Percentiles rank a stretch among this genome's conserved stretches.
These are phyloP conservation scores for Termitomyces heimii DNA, from an alignment of 768 basidiomycete genomes.

Conservation along the genomic window DNA sequence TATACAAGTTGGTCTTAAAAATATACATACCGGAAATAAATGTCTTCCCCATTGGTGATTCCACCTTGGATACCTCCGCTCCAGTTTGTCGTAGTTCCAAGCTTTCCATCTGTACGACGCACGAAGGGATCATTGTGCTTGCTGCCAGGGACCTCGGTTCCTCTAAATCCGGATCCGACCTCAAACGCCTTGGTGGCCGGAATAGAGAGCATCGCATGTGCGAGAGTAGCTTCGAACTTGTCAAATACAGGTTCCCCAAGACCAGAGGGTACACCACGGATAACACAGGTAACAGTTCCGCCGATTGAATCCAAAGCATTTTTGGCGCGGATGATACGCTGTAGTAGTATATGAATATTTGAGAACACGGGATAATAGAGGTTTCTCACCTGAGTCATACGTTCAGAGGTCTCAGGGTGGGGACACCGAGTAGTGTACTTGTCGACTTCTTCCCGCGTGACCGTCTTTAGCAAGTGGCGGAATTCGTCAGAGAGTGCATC, in stretches of 20 bases:
- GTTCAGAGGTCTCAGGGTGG: conserved; percentile 79
- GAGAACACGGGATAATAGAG: background rate
- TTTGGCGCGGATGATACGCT: conserved; percentile 95
- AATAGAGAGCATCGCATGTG: conserved; percentile 97
- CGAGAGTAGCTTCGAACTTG: conserved; percentile 94
- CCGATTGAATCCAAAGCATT: conserved; percentile 91
- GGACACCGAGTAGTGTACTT: conserved; percentile 85
- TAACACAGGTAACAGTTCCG: conserved; percentile 96
- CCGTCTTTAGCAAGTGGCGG: conserved; percentile 64
- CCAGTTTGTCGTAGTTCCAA: conserved; percentile 91
- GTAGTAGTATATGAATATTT: background rate
- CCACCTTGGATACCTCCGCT: conserved; percentile 97
- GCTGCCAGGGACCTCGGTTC: conserved; percentile 89
- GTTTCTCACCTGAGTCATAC: conserved; percentile 73
- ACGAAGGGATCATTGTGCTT: conserved; percentile 92
- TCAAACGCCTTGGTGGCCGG: conserved; percentile 99
- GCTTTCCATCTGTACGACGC: conserved; percentile 51
- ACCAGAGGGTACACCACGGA: conserved; percentile 84
- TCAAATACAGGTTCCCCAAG: conserved; percentile 98
- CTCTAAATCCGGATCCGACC: conserved; percentile 94
- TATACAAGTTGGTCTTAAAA: background rate
- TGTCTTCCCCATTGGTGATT: conserved; percentile 94
- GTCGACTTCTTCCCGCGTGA: conserved; percentile 88
- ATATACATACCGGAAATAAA: conserved; percentile 83
- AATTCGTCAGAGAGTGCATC: conserved; percentile 85